Conservation (phyloP, 345 rosid species). For the Hibiscus mutabilis region DNA sequence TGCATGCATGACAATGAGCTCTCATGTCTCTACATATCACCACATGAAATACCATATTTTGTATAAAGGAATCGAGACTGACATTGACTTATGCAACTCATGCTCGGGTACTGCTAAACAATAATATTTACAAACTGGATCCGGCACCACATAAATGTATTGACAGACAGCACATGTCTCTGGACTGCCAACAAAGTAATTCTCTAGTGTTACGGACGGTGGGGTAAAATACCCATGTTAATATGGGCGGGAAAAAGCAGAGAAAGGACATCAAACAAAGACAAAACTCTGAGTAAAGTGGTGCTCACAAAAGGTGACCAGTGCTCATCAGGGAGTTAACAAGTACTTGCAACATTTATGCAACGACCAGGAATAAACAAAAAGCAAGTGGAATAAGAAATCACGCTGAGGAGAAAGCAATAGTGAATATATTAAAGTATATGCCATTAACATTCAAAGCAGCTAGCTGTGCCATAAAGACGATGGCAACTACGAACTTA, state of each 20-base stretch:
- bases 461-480: constrained; percentile 8
- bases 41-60: neutral
- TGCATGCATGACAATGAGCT: constrained; percentile 12
- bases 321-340: neutral
- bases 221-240: neutral
- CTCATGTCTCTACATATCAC: neutral
- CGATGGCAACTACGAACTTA: constrained; percentile 11
- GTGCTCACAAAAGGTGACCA: neutral
- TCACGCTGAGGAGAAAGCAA: neutral
- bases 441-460: constrained; percentile 8
- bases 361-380: neutral
- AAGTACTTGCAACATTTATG: neutral
- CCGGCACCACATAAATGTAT: neutral
- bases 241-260: neutral
- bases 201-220: neutral
- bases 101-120: neutral
- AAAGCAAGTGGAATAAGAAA: neutral
- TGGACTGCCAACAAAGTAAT: neutral
- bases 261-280: neutral
- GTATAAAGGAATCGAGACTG: neutral
- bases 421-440: neutral
- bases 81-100: neutral
- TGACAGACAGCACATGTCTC: neutral
- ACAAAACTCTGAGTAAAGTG: neutral
- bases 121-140: neutral